A percentile compares a stretch with the other conserved stretches of the same genome.
These are phyloP conservation scores for Sporothrix protearum DNA, from an alignment of 2,329 filamentous ascomycete genomes.

Conservation along the genomic window DNA sequence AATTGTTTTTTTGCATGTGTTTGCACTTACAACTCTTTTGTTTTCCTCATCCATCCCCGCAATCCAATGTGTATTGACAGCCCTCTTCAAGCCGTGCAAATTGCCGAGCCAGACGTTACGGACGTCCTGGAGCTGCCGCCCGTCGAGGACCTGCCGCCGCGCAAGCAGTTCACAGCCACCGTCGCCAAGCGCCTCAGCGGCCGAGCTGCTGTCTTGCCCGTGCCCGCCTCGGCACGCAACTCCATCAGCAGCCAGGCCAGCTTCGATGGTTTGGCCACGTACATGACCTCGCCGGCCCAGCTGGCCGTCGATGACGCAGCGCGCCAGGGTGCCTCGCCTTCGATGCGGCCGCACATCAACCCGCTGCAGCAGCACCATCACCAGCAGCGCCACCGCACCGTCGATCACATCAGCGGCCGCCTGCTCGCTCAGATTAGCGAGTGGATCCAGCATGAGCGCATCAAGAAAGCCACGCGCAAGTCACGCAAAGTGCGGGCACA, in stretches of 20 bases:
- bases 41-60: neutral
- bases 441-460: constrained; percentile 79
- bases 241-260: constrained; percentile 43
- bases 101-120: constrained; percentile 48
- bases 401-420: constrained; percentile 46
- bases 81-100: constrained; percentile 50
- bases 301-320: constrained; percentile 31
- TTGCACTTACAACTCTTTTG: too few relatives aligned
- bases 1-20: neutral
- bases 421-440: constrained; percentile 71
- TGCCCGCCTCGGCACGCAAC: constrained; percentile 43
- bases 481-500: constrained; percentile 40
- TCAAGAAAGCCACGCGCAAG: constrained; percentile 58
- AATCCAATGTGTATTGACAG: neutral
- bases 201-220: constrained; percentile 37
- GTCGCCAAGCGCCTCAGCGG: constrained; percentile 46
- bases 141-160: constrained; percentile 39
- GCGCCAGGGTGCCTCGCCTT: constrained; percentile 19
- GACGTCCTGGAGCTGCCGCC: constrained; percentile 27
- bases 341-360: constrained; percentile 22
- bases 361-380: constrained; percentile 39
- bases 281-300: constrained; percentile 31
- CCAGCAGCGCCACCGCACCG: constrained; percentile 36
- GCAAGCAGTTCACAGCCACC: constrained; percentile 46
- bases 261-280: constrained; percentile 35